A percentile compares a stretch with the other conserved stretches of the same genome.
These are phyloP conservation scores for Trapa bicornis DNA, from an alignment of 345 rosid genomes.

Conservation along the genomic window DNA sequence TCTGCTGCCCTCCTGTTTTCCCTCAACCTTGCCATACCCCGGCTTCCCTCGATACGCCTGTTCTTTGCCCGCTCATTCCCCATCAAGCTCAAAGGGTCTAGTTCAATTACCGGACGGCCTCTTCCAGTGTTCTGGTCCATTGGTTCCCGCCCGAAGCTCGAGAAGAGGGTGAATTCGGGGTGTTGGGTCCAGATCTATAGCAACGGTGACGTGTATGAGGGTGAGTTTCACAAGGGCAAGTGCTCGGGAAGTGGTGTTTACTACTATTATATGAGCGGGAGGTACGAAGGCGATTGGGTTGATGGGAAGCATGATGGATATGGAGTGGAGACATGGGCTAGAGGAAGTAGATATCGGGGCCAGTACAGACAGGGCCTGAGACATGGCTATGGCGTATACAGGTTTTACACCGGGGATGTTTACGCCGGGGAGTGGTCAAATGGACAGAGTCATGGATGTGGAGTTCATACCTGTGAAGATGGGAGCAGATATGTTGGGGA, in stretches of 20 bases:
- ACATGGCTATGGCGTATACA: constrained; percentile 76
- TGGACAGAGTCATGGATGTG: constrained; percentile 94
- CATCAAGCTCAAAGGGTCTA: constrained; percentile 30
- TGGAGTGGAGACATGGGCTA: constrained; percentile 94
- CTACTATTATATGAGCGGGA: constrained; percentile 81
- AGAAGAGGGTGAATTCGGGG: constrained; percentile 60
- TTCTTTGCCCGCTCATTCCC: constrained; percentile 82
- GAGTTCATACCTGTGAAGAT: constrained; percentile 89
- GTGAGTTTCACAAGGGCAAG: constrained; percentile 78
- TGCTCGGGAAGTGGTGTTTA: constrained; percentile 83
- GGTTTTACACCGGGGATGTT: constrained; percentile 88
- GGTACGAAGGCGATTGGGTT: constrained; percentile 87
- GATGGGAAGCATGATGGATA: constrained; percentile 83
- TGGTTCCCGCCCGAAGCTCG: constrained; percentile 57
- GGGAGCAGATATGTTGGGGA: constrained; percentile 87
- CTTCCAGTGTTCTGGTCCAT: constrained; percentile 87
- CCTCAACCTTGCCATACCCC: constrained; percentile 64
- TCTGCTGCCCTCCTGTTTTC: constrained; percentile 64
- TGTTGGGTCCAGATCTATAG: constrained; percentile 77
- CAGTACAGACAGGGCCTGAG: constrained; percentile 77
- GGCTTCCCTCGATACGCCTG: constrained; percentile 67
- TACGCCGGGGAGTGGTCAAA: constrained; percentile 94
- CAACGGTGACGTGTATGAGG: constrained; percentile 87
- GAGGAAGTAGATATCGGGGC: constrained; percentile 89
- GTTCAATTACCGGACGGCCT: constrained; percentile 20